phyloP scores from a whole-genome alignment of 78 protist genomes.

The Emiliania huxleyi region DNA sequence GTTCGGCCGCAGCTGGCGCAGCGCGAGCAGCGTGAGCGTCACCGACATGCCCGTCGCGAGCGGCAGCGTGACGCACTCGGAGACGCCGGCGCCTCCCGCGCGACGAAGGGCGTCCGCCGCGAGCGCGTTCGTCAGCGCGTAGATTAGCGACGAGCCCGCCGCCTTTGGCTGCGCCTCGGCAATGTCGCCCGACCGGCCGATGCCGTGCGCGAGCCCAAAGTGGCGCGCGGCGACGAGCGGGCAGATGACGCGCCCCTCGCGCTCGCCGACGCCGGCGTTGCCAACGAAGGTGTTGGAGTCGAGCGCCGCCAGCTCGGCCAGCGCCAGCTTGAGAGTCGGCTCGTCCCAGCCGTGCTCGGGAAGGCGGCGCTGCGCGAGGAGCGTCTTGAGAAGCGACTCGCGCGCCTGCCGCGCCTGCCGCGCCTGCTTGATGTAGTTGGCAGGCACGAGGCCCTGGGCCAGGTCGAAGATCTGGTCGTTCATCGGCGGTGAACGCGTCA shows the following conservation, averaged over 20 bases:
- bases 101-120: constrained; percentile 66
- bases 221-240: constrained; percentile 72
- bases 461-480: constrained; percentile 48
- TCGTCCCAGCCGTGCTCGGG: constrained; percentile 87
- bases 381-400: constrained; percentile 26
- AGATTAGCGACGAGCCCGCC: constrained; percentile 96
- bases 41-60: constrained; percentile 96
- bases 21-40: constrained; percentile 71
- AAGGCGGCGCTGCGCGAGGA: constrained; percentile 61
- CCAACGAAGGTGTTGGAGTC: constrained; percentile 82
- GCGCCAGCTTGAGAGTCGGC: constrained; percentile 54
- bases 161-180: constrained; percentile 98
- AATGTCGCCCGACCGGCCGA: constrained; percentile 98
- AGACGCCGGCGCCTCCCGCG: not conserved
- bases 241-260: constrained; percentile 90
- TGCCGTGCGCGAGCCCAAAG: constrained; percentile 57
- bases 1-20: constrained; percentile 28
- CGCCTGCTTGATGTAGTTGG: constrained; percentile 67
- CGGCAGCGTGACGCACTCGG: constrained; percentile 76
- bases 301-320: constrained; percentile 78
- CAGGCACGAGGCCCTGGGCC: constrained; percentile 62
- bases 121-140: constrained; percentile 65
- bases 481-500: no score
- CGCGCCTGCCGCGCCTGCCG: constrained; percentile 49
- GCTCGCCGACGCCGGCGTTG: constrained; percentile 95